These are phyloP conservation scores for Asterophora lycoperdoides DNA, from an alignment of 768 basidiomycete genomes.

Conservation along the genomic window DNA sequence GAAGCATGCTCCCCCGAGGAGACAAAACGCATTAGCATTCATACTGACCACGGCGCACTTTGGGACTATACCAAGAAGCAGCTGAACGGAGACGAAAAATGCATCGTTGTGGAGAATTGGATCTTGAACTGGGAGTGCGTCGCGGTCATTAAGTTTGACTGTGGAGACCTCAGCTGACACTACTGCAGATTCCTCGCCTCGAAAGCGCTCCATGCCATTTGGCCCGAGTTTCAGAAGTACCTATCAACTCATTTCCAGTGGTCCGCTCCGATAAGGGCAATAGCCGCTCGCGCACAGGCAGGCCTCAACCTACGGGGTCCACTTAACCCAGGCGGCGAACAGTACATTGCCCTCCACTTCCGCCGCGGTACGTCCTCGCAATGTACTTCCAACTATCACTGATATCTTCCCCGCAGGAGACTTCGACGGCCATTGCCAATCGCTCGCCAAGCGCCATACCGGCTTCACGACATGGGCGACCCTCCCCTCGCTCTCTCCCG, in stretches of 20 bases:
- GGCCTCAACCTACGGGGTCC: constrained; percentile 29
- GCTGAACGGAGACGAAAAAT: constrained; percentile 31
- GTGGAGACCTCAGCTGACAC: background rate
- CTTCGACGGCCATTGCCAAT: constrained; percentile 40
- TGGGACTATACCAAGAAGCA: constrained; percentile 35
- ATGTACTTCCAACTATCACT: background rate
- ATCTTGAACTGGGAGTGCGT: constrained; percentile 41
- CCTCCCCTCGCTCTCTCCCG: constrained; percentile 31
- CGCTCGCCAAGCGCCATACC: constrained; percentile 27
- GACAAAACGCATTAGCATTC: constrained; percentile 31
- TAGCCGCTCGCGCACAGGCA: constrained; percentile 32
- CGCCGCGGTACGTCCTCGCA: constrained; percentile 31
- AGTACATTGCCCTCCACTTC: constrained; percentile 45
- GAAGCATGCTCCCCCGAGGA: constrained; percentile 37
- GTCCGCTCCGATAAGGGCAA: constrained; percentile 31
- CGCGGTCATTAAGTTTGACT: background rate
- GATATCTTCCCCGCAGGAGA: constrained; percentile 26
- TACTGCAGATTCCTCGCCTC: constrained; percentile 36
- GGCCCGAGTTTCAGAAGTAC: constrained; percentile 38
- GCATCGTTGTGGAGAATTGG: constrained; percentile 41
- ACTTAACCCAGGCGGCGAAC: constrained; percentile 24
- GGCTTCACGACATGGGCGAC: constrained; percentile 49
- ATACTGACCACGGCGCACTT: constrained; percentile 21
- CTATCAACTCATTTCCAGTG: constrained; percentile 38
- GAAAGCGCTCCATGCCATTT: constrained; percentile 32